These are phyloP conservation scores for Phascolomyces articulosus DNA, from an alignment of 371 early-diverging fungal species.

Conservation along the genomic window DNA sequence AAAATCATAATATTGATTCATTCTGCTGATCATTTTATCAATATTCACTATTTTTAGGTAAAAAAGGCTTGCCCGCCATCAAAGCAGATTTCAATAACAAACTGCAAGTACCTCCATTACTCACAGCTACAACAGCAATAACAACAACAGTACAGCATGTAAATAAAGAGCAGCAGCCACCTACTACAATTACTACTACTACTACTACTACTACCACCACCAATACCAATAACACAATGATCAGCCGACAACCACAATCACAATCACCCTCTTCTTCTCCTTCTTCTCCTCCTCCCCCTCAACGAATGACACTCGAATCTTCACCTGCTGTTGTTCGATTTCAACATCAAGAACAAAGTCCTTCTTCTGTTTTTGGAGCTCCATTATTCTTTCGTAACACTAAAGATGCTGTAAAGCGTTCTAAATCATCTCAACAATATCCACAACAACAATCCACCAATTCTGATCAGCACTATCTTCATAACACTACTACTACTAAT, in stretches of 20 bases:
- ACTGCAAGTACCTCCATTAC: no score
- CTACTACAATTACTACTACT: no score
- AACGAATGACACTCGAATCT: constrained; percentile 1
- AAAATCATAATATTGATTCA: neutral
- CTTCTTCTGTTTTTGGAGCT: neutral
- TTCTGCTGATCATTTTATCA: neutral
- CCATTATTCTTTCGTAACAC: neutral
- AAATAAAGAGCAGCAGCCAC: constrained; percentile 7
- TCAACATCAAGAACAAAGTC: neutral
- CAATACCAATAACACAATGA: no score
- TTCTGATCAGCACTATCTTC: no score
- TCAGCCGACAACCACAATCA: constrained; percentile 12
- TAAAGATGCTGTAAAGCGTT: constrained; percentile 5
- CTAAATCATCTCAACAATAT: constrained; percentile 5
- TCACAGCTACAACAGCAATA: neutral
- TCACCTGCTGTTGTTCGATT: neutral
- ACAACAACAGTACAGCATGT: constrained; percentile 3
- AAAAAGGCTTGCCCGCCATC: constrained; percentile 2
- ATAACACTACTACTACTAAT: no score
- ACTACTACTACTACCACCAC: no score
- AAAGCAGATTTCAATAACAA: no score
- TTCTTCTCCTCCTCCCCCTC: constrained; percentile 10
- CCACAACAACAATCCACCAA: neutral
- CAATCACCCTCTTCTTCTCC: neutral
- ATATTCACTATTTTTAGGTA: neutral